Evolutionary conservation across 1,284 basidiomycete genomes (phyloP), one percentile per base, ranked within the genome.

Genomic region (Ganoderma multipileum): DNA sequence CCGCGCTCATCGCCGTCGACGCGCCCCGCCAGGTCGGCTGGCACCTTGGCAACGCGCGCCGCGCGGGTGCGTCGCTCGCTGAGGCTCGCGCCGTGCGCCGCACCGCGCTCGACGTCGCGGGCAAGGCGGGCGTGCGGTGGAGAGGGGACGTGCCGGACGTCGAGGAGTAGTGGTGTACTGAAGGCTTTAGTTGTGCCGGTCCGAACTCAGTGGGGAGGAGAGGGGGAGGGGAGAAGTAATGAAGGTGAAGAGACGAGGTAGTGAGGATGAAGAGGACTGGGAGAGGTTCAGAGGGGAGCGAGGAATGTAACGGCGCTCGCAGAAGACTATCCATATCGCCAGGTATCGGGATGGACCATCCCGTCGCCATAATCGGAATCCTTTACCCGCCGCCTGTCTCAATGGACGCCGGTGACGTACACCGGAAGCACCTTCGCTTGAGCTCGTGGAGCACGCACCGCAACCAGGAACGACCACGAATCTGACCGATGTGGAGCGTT

Each of bases 1-100:
- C 86, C 39, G 81, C 85, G 3, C 82, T 87, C 52, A 85, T 88
- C 69, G 82, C 84, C 0, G 80, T 79, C 60, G 86, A 88, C 73
- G 84, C 84, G 57, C 85, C 86, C 2, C 82, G 81, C 60, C 87
- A 89, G 72, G 84, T 86, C 39, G 78, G 75, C n/a, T 89, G 87
- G 86, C 87, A 89, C 74, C 80, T 88, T 12, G 80, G 82, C 41
- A 84, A 85, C 47, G 85, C 71, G 63, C 80, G 77, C 61, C 72
- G 78, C 61, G 75, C 76, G 30, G 80, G 81, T 14, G 80, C 80
- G 38, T 77, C 73, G 26, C 67, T 75, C 26, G 77, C 77, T 54
- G 75, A 82, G 65, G 76, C 74, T 16, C 72, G 75, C 36, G 81
- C 80, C 1, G 76, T 78, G 28, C 73, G 81, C 60, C 68, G 76